Percentiles rank a stretch among this genome's conserved stretches.
Conservation (phyloP, 768 basidiomycete species). For the Boletus coccyginus region DNA sequence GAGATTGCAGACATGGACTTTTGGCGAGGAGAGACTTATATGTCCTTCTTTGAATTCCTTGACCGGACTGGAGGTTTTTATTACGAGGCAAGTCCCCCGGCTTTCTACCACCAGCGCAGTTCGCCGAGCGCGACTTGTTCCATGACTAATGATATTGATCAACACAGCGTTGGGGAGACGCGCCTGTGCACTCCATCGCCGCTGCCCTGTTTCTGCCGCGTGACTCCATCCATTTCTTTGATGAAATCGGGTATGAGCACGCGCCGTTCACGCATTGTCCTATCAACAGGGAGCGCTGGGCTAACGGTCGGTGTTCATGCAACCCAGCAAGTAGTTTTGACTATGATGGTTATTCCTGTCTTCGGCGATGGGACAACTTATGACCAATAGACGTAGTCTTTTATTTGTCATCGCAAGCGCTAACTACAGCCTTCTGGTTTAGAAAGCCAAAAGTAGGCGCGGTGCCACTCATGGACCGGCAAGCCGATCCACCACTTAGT, state of each 20-base stretch:
- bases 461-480: neutral
- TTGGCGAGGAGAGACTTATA: slow-evolving; percentile 82
- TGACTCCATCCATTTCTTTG: slow-evolving; percentile 91
- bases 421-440: neutral
- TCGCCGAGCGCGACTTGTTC: too few species aligned
- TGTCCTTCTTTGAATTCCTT: slow-evolving; percentile 79
- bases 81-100: slow-evolving; percentile 58
- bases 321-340: slow-evolving; percentile 23
- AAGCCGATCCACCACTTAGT: neutral
- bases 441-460: neutral
- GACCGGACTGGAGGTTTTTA: slow-evolving; percentile 84
- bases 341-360: slow-evolving; percentile 29
- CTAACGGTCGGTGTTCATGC: slow-evolving; percentile 24
- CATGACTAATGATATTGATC: neutral
- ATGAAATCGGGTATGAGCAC: slow-evolving; percentile 65
- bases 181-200: slow-evolving; percentile 87
- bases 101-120: neutral
- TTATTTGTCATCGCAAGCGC: neutral
- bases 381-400: neutral
- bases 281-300: slow-evolving; percentile 16
- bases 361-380: slow-evolving; percentile 20
- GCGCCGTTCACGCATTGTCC: slow-evolving; percentile 30
- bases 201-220: slow-evolving; percentile 86
- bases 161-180: slow-evolving; percentile 87
- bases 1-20: slow-evolving; percentile 86